A percentile compares a stretch with the other conserved stretches of the same genome.
Evolutionary conservation across 495 filamentous ascomycete species (phyloP).

Genomic region (Annulohypoxylon bovei): DNA sequence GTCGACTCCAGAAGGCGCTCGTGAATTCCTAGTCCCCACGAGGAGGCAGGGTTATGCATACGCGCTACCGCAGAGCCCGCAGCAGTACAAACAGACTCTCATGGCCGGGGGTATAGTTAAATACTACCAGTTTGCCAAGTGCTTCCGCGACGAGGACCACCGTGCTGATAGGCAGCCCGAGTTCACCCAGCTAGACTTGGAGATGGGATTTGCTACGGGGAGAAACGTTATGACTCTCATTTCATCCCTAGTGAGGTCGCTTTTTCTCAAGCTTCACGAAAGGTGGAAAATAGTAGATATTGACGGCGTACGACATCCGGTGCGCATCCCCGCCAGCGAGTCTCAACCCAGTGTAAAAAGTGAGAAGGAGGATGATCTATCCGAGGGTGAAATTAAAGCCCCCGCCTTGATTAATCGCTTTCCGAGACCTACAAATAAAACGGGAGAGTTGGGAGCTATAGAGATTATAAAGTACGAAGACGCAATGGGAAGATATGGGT

Average conservation of each 20-base stretch:
- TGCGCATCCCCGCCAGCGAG: not conserved
- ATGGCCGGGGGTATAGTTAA: slow-evolving; percentile 86
- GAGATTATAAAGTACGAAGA: slow-evolving; percentile 70
- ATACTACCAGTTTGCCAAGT: slow-evolving; percentile 93
- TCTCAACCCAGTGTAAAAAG: too few relatives aligned
- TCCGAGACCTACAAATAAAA: slow-evolving; percentile 6
- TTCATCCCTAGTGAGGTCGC: not conserved
- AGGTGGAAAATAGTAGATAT: not conserved
- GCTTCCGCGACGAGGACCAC: slow-evolving; percentile 95
- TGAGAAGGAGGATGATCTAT: too few relatives aligned
- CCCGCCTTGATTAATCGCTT: not conserved
- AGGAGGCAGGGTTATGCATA: slow-evolving; percentile 77
- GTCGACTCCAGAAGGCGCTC: slow-evolving; percentile 93
- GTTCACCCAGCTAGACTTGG: slow-evolving; percentile 96
- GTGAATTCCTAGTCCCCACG: slow-evolving; percentile 96
- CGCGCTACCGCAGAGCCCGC: slow-evolving; percentile 93
- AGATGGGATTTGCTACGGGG: slow-evolving; percentile 84
- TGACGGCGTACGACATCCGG: slow-evolving; percentile 11
- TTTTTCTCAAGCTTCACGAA: not conserved
- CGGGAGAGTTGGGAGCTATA: too few relatives aligned
- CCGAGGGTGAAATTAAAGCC: not conserved
- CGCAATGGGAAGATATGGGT: slow-evolving; percentile 83
- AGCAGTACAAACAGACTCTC: slow-evolving; percentile 98
- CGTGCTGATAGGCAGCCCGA: slow-evolving; percentile 95
- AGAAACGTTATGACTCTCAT: slow-evolving; percentile 63